Evolutionary conservation across 352 stramenopile genomes (phyloP), one percentile per base, ranked within the genome.

Genomic region (Aphanomyces invadans): DNA sequence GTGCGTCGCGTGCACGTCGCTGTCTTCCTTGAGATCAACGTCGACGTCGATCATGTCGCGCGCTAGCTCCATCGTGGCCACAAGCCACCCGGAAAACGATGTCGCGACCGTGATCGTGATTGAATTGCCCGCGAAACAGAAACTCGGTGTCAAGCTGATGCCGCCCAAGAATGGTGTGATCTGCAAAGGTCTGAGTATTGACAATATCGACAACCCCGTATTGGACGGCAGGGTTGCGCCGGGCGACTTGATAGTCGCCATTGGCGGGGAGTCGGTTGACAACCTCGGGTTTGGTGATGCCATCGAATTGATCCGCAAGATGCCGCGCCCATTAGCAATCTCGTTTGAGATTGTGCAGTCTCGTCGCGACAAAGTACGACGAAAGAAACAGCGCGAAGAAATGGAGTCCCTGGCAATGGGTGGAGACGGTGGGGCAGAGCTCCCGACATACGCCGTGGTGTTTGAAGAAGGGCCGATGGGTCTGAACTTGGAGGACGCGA

Each of bases 141-240:
- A 91, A 66, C 81, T 93, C 29, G 85, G 82, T 44, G 85, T 93
- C 42, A 91, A 91, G 72, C 83, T 90, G 61, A 89, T 88, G 83
- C 83, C 85, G 19, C 85, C 83, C 15, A 91, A 89, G 64, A 74
- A 83, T 49, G 85, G 83, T 51, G 85, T 93, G 49, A 92, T 94
- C 57, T 65, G 83, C 44, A 83, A 90, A 71, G 85, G 85, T n/a
- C 54, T 94, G 17, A 80, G 78, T 49, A 92, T 94, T 51, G 85
- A 94, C 61, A 94, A 90, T 65, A 90, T 94, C 36, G 87, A 94
- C 72, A 94, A 94, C 51, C 85, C 83, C 11, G 63, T 90, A 59
- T 69, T 94, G 55, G 81, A 90, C 52, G 81, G 84, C 71, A 94
- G 92, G 66, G 83, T 94, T 26, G 75, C 87, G 60, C 79, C 83